Conservation (phyloP, 768 basidiomycete genomes). For the Boletus fagicola region DNA sequence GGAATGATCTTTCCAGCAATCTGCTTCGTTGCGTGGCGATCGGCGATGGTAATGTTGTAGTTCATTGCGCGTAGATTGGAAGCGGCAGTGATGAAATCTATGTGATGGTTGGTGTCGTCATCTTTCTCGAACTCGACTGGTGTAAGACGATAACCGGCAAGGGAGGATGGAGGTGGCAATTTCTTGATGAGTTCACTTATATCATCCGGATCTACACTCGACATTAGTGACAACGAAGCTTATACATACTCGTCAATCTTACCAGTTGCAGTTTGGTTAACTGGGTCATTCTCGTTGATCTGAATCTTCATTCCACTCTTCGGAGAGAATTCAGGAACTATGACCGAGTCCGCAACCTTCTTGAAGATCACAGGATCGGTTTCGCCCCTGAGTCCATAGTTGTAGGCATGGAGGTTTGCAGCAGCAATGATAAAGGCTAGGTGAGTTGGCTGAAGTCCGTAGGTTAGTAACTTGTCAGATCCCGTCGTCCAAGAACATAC, state of each 20-base stretch:
- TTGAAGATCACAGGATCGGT: slow-evolving; percentile 76
- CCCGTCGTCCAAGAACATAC: slow-evolving; percentile 46
- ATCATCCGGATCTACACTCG: slow-evolving; percentile 46
- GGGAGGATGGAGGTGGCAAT: slow-evolving; percentile 83
- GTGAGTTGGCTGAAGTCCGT: slow-evolving; percentile 64
- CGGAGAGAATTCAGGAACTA: slow-evolving; percentile 91
- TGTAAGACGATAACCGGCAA: slow-evolving; percentile 93
- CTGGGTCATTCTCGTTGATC: slow-evolving; percentile 89
- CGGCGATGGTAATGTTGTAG: slow-evolving; percentile 84
- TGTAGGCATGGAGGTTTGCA: slow-evolving; percentile 96
- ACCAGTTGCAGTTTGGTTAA: slow-evolving; percentile 48
- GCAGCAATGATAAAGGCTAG: slow-evolving; percentile 87
- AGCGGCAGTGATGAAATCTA: slow-evolving; percentile 97
- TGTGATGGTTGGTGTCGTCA: slow-evolving; percentile 96
- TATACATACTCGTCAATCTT: slow-evolving; percentile 3
- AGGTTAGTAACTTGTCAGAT: slow-evolving; percentile 11
- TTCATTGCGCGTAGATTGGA: slow-evolving; percentile 96
- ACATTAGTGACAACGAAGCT: slow-evolving; percentile 3
- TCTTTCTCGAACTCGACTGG: slow-evolving; percentile 99
- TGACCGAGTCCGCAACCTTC: slow-evolving; percentile 77
- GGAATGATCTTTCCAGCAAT: slow-evolving; percentile 99
- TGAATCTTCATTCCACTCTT: slow-evolving; percentile 91
- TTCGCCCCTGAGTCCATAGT: slow-evolving; percentile 94
- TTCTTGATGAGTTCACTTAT: slow-evolving; percentile 56
- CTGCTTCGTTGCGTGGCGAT: slow-evolving; percentile 92